These are phyloP conservation scores for Microsporum audouinii DNA, from an alignment of 2,329 filamentous ascomycete species.

Conservation along the genomic window DNA sequence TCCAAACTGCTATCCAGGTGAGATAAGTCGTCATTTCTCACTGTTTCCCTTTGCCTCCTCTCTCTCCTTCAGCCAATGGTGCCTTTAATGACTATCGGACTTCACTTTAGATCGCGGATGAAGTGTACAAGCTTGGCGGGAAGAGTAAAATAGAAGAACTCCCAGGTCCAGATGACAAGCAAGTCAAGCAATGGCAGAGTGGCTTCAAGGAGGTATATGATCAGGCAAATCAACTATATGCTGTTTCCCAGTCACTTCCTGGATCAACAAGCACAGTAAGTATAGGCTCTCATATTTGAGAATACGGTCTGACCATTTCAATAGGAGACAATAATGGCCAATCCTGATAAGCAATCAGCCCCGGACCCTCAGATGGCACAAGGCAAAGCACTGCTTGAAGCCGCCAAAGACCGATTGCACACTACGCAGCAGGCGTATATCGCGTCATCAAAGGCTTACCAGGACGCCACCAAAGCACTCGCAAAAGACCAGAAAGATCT, in stretches of 20 bases:
- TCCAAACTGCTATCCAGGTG: background rate
- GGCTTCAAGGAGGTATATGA: background rate
- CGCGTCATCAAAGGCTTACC: background rate
- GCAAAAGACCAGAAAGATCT: background rate
- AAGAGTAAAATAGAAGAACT: background rate
- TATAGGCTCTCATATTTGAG: background rate
- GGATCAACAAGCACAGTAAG: background rate
- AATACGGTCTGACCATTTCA: background rate
- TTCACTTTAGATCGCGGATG: background rate
- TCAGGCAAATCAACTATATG: background rate
- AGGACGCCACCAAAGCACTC: background rate
- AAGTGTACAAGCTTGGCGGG: background rate
- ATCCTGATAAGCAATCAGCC: background rate
- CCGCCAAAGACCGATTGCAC: background rate
- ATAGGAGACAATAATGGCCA: background rate
- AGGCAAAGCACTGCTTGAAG: background rate
- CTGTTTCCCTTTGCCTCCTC: too few species aligned
- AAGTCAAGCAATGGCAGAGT: background rate
- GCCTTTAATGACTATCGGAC: background rate
- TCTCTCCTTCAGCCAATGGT: background rate
- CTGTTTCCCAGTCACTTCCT: background rate
- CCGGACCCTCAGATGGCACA: background rate
- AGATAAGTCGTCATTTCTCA: background rate
- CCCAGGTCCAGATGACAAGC: background rate
- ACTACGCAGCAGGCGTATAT: background rate